phyloP scores from a whole-genome alignment of 805 yeast genomes.

The Saturnispora saitoi region DNA sequence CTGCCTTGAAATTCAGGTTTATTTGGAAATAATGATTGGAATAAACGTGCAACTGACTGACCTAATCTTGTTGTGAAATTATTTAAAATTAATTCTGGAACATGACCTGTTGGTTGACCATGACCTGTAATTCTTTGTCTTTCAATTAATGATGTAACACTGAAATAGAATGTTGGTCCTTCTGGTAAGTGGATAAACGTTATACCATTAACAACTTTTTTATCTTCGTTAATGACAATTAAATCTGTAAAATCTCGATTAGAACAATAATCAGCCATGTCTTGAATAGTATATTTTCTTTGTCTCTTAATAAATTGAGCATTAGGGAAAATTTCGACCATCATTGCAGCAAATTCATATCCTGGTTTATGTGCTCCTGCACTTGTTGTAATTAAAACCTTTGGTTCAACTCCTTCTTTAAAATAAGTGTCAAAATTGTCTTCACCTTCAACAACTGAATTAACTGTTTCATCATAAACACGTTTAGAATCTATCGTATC shows the following conservation, averaged over 20 bases:
- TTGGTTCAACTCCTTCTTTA: slow-evolving; percentile 51
- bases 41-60: slow-evolving; percentile 83
- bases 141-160: slow-evolving; percentile 67
- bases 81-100: slow-evolving; percentile 86
- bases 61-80: slow-evolving; percentile 91
- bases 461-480: slow-evolving; percentile 78
- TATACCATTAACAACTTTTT: slow-evolving; percentile 83
- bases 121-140: slow-evolving; percentile 76
- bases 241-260: slow-evolving; percentile 84
- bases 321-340: slow-evolving; percentile 79
- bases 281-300: slow-evolving; percentile 73
- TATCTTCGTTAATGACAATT: slow-evolving; percentile 87
- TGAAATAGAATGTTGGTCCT: slow-evolving; percentile 93
- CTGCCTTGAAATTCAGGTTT: slow-evolving; percentile 92
- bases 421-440: slow-evolving; percentile 59
- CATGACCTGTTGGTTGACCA: slow-evolving; percentile 83
- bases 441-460: slow-evolving; percentile 47
- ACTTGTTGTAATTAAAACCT: slow-evolving; percentile 83
- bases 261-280: slow-evolving; percentile 74
- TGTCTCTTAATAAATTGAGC: slow-evolving; percentile 83
- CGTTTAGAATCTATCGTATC: slow-evolving; percentile 78
- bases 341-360: slow-evolving; percentile 79
- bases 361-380: slow-evolving; percentile 80
- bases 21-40: slow-evolving; percentile 88
- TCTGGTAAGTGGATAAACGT: slow-evolving; percentile 90